Base-by-base conservation (phyloP, 371 early-diverging fungal genomes). In the Mortierella sp. region DNA sequence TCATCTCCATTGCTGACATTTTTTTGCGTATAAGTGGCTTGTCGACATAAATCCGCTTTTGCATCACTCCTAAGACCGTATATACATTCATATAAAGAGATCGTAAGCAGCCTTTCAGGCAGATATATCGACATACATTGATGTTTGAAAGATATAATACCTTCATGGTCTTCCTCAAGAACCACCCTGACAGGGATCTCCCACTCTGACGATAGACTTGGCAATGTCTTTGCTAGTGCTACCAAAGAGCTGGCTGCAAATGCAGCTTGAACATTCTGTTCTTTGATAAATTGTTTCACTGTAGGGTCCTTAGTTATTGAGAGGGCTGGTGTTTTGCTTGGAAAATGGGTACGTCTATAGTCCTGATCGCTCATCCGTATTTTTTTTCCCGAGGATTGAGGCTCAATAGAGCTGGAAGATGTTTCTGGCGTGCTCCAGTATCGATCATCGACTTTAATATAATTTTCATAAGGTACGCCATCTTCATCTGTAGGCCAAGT, bases 141-240 rank as follows among this genome's bases (percentile, higher is more conserved):
- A 54, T 28, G 15, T 42, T 42, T 40, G 29, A 42, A 42, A 26
- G 9, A 12, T 1, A 6, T 28, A 28, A 3, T 71, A 80, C 81
- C 81, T 49, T 70, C 53, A 10, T 47, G 37, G 13, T 80, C 72
- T 34, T 70, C 68, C 26, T 80, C 75, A 1, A 80, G 43, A 19
- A 71, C 72, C 2, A 80, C 72, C 22, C 40, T 70, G 47, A 80
- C 68, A 13, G 81, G 81, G n/a, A 80, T 75, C 65, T 80, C 81
- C 81, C 81, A 80, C 29, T 80, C 81, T 2, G 61, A 26, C 1
- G 49, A 34, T 6, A 80, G 61, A 37, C 62, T 71, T 2, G 81
- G 81, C 8, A 80, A 34, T 12, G 68, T 66, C 22, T 75, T 70
- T 3, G 68, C 75, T 31, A 80, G 19, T 9, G 71, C 54, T 10